phyloP scores from a whole-genome alignment of 1,284 basidiomycete genomes.

The Peniophora sp. region DNA sequence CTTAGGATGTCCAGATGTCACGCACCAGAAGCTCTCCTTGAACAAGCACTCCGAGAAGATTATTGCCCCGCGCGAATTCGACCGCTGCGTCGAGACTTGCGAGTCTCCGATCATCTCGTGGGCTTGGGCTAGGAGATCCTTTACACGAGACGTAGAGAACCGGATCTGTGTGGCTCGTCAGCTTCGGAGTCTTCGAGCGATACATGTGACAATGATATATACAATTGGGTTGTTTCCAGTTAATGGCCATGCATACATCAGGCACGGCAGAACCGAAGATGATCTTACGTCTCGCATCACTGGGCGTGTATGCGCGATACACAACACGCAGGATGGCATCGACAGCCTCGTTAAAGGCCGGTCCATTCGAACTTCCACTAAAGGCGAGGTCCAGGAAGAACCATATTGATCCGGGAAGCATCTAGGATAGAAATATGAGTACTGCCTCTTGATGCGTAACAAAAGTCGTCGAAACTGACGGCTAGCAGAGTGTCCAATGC shows the following conservation, averaged over 20 bases:
- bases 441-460: constrained; percentile 5
- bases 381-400: constrained; percentile 79
- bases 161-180: constrained; percentile 58
- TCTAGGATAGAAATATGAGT: constrained; percentile 30
- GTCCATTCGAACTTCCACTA: constrained; percentile 38
- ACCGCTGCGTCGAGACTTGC: constrained; percentile 85
- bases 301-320: constrained; percentile 55
- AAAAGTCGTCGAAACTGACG: constrained; percentile 13
- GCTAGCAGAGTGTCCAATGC: constrained; percentile 53
- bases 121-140: constrained; percentile 39
- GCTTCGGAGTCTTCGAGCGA: neutral
- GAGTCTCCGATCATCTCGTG: constrained; percentile 45
- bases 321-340: constrained; percentile 78
- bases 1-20: constrained; percentile 7
- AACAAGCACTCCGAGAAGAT: constrained; percentile 88
- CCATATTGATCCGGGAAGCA: constrained; percentile 66
- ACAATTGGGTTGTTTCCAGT: constrained; percentile 99
- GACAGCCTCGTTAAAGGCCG: constrained; percentile 75
- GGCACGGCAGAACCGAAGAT: constrained; percentile 87
- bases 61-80: constrained; percentile 91
- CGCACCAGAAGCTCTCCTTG: constrained; percentile 83
- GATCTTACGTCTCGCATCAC: constrained; percentile 61
- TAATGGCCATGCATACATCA: constrained; percentile 80
- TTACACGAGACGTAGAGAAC: constrained; percentile 92
- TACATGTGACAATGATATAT: constrained; percentile 23